phyloP scores from a whole-genome alignment of 352 stramenopile species.

The Globisporangium camurandrum region DNA sequence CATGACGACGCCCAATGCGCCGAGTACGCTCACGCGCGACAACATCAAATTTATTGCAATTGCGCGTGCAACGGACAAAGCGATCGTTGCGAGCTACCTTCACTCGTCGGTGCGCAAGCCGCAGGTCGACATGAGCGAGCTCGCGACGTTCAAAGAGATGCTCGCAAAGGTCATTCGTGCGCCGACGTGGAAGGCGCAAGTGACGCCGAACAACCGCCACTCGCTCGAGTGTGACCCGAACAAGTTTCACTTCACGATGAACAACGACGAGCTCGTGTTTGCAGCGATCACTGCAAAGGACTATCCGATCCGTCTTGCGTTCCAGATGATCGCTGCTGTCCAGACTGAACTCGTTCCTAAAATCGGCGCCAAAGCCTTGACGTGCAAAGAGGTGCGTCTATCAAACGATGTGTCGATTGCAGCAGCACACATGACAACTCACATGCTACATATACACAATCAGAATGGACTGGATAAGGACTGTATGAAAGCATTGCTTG shows the following conservation, averaged over 20 bases:
- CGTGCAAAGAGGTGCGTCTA: slow-evolving; percentile 57
- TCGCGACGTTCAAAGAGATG: slow-evolving; percentile 72
- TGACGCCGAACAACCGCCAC: slow-evolving; percentile 78
- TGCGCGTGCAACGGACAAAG: slow-evolving; percentile 72
- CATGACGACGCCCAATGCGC: slow-evolving; percentile 13
- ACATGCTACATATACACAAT: neutral
- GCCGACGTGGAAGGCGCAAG: slow-evolving; percentile 81
- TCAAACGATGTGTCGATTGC: neutral
- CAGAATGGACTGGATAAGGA: slow-evolving; percentile 75
- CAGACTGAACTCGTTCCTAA: slow-evolving; percentile 76
- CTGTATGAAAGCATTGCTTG: slow-evolving; percentile 48
- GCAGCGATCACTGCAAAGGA: slow-evolving; percentile 71
- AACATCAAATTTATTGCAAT: slow-evolving; percentile 84
- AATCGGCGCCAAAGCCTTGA: slow-evolving; percentile 65
- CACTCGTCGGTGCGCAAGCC: slow-evolving; percentile 42
- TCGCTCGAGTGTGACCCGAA: slow-evolving; percentile 83
- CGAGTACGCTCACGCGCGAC: slow-evolving; percentile 52
- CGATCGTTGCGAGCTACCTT: slow-evolving; percentile 70
- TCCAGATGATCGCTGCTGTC: slow-evolving; percentile 71
- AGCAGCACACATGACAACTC: too few species aligned
- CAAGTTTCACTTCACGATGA: slow-evolving; percentile 88
- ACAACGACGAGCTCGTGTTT: slow-evolving; percentile 85
- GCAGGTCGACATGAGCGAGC: slow-evolving; percentile 47
- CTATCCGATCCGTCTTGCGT: slow-evolving; percentile 76
- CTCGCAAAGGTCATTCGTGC: slow-evolving; percentile 73